Evolutionary conservation across 768 basidiomycete species (phyloP).

Genomic region (Amanita rubescens): DNA sequence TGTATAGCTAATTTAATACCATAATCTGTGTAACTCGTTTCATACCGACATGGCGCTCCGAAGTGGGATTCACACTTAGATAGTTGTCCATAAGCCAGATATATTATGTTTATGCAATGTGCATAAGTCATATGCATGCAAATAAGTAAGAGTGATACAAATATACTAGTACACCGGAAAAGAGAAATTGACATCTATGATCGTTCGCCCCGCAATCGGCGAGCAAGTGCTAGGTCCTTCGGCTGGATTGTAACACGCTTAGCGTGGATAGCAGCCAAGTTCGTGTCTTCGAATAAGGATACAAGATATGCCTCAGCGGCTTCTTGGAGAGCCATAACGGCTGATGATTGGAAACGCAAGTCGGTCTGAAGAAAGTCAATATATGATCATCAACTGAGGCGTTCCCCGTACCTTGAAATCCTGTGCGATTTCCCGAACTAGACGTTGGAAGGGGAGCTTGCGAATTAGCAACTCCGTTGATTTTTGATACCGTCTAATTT

Average conservation of each 20-base stretch:
- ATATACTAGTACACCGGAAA: conserved; percentile 15
- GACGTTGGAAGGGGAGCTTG: conserved; percentile 76
- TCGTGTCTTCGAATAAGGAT: conserved; percentile 74
- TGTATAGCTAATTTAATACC: too few relatives aligned
- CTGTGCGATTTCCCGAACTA: conserved; percentile 86
- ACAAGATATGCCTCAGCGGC: conserved; percentile 80
- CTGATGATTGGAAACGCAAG: conserved; percentile 86
- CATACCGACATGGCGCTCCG: too few relatives aligned
- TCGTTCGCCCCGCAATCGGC: conserved; percentile 74
- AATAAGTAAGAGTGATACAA: conserved; percentile 12
- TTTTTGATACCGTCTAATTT: conserved; percentile 62
- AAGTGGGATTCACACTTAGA: too few relatives aligned
- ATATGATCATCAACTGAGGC: conserved; percentile 10
- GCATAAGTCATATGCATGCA: conserved; percentile 2
- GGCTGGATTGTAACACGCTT: conserved; percentile 84
- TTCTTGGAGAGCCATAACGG: conserved; percentile 82
- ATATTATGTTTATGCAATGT: conserved; percentile 10
- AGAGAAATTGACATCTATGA: conserved; percentile 31
- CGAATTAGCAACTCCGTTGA: conserved; percentile 58
- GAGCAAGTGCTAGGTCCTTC: conserved; percentile 77
- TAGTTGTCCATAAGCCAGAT: background rate
- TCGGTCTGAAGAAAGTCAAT: conserved; percentile 42
- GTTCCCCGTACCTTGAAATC: conserved; percentile 69
- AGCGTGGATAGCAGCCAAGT: conserved; percentile 80
- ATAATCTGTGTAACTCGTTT: too few relatives aligned